Percentiles rank a stretch among this genome's conserved stretches.
phyloP scores from a whole-genome alignment of 768 basidiomycete genomes.

The Lactifluus pinguis region DNA sequence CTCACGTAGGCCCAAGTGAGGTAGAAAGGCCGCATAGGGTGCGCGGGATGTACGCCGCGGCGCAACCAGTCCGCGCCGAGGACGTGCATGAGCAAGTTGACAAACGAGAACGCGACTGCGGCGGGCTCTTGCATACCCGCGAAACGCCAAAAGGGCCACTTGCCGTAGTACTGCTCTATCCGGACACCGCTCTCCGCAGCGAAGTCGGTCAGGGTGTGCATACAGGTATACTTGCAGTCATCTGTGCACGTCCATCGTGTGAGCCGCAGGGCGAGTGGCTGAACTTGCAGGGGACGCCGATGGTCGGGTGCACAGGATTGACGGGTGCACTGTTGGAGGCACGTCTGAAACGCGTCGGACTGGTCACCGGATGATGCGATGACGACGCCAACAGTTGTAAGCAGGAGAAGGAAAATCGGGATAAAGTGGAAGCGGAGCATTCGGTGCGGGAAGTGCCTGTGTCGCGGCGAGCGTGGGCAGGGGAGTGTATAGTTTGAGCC shows the following conservation, averaged over 20 bases:
- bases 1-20: conserved; percentile 56
- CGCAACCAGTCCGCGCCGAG: conserved; percentile 46
- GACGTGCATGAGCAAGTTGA: conserved; percentile 72
- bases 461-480: background rate
- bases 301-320: conserved; percentile 32
- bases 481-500: no score
- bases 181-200: conserved; percentile 34
- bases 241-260: conserved; percentile 84
- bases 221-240: conserved; percentile 86
- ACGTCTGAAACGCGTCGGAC: conserved; percentile 29
- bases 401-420: background rate
- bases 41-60: conserved; percentile 38
- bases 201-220: conserved; percentile 63
- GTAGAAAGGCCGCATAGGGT: conserved; percentile 69
- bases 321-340: conserved; percentile 21
- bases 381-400: background rate
- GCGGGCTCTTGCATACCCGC: conserved; percentile 93
- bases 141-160: conserved; percentile 93
- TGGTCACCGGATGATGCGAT: conserved; percentile 28
- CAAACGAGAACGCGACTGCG: conserved; percentile 80
- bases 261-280: conserved; percentile 46
- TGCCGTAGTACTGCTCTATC: conserved; percentile 83
- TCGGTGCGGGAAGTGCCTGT: background rate
- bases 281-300: conserved; percentile 1
- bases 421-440: conserved; percentile 12